Evolutionary conservation across 1,139 yeast genomes (phyloP).

Genomic region (Geotrichum restrictum): DNA sequence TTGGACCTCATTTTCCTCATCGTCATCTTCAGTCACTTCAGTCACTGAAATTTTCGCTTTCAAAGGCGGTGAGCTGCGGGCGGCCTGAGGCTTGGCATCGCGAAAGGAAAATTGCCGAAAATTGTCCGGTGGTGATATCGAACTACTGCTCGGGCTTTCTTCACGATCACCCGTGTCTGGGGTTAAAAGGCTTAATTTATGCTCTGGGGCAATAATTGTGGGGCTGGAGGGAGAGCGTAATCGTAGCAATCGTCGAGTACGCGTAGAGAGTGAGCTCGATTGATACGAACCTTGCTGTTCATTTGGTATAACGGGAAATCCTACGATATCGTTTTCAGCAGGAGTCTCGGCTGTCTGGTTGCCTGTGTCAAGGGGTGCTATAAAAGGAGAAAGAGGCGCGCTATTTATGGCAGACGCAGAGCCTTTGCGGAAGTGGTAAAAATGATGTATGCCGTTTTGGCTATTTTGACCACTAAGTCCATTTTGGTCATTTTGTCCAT

Average conservation of each 20-base stretch:
- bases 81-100: background rate
- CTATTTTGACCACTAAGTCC: background rate
- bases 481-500: no score
- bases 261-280: constrained; percentile 13
- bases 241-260: constrained; percentile 33
- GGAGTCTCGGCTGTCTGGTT: background rate
- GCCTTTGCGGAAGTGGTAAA: constrained; percentile 1
- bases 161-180: background rate
- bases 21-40: background rate
- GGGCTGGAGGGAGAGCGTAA: constrained; percentile 43
- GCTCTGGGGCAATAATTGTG: constrained; percentile 22
- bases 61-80: background rate
- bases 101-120: background rate
- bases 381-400: background rate
- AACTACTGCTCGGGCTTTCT: background rate
- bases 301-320: constrained; percentile 4
- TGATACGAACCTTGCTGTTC: constrained; percentile 3
- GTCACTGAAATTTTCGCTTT: background rate
- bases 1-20: constrained; percentile 53
- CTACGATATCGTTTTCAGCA: constrained; percentile 11
- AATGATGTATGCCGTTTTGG: background rate
- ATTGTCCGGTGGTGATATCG: background rate
- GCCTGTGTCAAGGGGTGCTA: background rate
- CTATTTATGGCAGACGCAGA: constrained; percentile 1
- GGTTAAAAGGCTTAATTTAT: background rate